Base-by-base conservation (phyloP, 495 filamentous ascomycete genomes). In the Glarea lozoyensis region DNA sequence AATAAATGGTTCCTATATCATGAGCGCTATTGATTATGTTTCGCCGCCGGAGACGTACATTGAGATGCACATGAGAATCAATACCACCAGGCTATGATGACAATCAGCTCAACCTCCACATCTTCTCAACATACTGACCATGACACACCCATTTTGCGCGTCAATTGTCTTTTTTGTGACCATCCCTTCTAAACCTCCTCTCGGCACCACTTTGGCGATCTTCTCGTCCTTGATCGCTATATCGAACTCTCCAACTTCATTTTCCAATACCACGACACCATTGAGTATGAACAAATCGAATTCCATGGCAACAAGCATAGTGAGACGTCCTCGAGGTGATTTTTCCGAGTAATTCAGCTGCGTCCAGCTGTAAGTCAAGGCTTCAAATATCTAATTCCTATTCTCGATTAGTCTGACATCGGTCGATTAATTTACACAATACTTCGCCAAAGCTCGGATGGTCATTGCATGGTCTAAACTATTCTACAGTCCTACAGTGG, bases 201-300 rank as follows among this genome's bases (percentile, higher is more conserved):
- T 56, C 10, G 59, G 61, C 24, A 60, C 62, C 20, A 78, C 47
- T 22, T 69, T 61, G 9, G 51, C 59, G 45, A 76, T 69, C 56
- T 72, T 76, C 29, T 68, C 72, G 57, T 65, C 59, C 38, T 62
- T 67, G 49, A 76, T 60, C 38, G 62, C 73, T 45, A 78, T 68
- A 52, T 78, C 72, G 38, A 55, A 61, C 20, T 66, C 59, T 2
- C 59, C 56, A 11, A 65, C 52, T 38, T 73, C 66, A 2, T 59
- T 54, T 6, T 67, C 66, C 2, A 71, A 73, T n/a, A 68, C 67
- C 1, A 69, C 64, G 2, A 67, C 34, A 22, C 68, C 69, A 43
- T 73, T 70, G 29, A 66, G 42, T 41, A 73, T 60, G 16, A 70
- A 41, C 12, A 69, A 56, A 38, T 72, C 67, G 45, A 57, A 70